These are phyloP conservation scores for Russula lepida DNA, from an alignment of 768 basidiomycete genomes.

Conservation along the genomic window DNA sequence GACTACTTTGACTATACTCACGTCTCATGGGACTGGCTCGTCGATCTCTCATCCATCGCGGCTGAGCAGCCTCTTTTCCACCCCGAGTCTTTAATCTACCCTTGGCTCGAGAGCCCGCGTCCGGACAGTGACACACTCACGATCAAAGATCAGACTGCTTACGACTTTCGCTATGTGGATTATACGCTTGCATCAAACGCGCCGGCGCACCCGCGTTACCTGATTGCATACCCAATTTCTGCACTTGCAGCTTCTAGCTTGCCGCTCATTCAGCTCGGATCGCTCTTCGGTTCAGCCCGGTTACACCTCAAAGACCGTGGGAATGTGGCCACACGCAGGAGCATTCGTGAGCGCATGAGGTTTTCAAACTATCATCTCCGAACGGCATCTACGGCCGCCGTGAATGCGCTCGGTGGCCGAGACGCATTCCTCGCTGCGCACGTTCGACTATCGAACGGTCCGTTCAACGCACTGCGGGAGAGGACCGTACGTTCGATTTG, in stretches of 20 bases:
- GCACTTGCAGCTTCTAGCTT: constrained; percentile 34
- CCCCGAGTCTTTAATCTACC: constrained; percentile 41
- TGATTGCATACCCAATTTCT: constrained; percentile 35
- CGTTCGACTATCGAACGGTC: constrained; percentile 60
- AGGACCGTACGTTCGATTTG: constrained; percentile 43
- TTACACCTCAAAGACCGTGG: constrained; percentile 39
- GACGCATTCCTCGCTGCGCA: constrained; percentile 52
- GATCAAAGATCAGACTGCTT: constrained; percentile 48
- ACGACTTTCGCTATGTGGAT: constrained; percentile 57
- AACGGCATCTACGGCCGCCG: constrained; percentile 33
- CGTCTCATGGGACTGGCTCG: constrained; percentile 63
- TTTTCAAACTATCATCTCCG: constrained; percentile 44
- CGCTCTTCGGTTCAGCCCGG: constrained; percentile 69
- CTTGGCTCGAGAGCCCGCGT: constrained; percentile 40
- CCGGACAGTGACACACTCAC: constrained; percentile 36
- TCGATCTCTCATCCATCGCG: constrained; percentile 41
- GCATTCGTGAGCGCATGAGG: constrained; percentile 49
- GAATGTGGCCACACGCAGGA: constrained; percentile 37
- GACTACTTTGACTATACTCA: constrained; percentile 53
- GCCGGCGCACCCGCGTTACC: constrained; percentile 31
- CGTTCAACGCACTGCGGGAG: constrained; percentile 39
- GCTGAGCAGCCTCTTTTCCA: constrained; percentile 37
- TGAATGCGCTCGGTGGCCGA: constrained; percentile 31
- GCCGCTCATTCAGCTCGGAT: constrained; percentile 60
- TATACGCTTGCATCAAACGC: constrained; percentile 9